Conservation (phyloP, 192 early-diverging fungal species). For the Mortierella claussenii region DNA sequence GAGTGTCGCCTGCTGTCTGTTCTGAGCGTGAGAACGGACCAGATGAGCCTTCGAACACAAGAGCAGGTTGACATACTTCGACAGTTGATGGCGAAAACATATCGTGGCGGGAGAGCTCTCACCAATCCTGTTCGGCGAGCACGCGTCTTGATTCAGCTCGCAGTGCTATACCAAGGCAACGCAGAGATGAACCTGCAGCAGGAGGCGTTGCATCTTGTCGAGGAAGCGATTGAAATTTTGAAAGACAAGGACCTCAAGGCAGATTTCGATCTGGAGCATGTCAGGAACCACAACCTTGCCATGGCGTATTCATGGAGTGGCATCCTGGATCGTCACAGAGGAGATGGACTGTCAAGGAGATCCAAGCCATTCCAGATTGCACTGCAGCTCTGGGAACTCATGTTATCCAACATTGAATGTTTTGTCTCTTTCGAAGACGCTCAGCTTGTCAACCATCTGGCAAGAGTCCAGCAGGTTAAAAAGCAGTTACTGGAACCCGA, state of each 20-base stretch:
- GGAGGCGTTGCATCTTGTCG: slow-evolving; percentile 17
- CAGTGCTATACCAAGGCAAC: slow-evolving; percentile 13
- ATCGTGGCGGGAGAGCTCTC: slow-evolving; percentile 15
- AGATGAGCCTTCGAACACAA: not conserved
- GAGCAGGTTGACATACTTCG: slow-evolving; percentile 33
- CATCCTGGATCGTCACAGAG: slow-evolving; percentile 52
- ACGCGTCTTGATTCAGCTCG: slow-evolving; percentile 42
- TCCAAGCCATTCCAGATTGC: slow-evolving; percentile 61
- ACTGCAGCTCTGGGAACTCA: slow-evolving; percentile 67
- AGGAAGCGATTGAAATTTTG: slow-evolving; percentile 53
- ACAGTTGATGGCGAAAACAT: slow-evolving; percentile 6
- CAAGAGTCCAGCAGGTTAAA: slow-evolving; percentile 32
- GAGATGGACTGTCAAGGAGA: slow-evolving; percentile 27
- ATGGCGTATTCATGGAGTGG: slow-evolving; percentile 69
- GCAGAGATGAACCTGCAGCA: slow-evolving; percentile 9
- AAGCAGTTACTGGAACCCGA: slow-evolving; percentile 60
- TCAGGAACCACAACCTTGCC: slow-evolving; percentile 67
- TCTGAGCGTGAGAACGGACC: slow-evolving; percentile 20
- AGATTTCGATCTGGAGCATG: slow-evolving; percentile 53
- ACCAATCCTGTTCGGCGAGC: slow-evolving; percentile 49
- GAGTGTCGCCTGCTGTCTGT: slow-evolving; percentile 25
- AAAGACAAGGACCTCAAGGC: slow-evolving; percentile 41
- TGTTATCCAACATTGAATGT: slow-evolving; percentile 58
- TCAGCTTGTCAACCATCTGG: slow-evolving; percentile 6
- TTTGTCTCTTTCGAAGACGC: slow-evolving; percentile 32